phyloP scores from a whole-genome alignment of 1,284 basidiomycete species.

The Tetrapyrgos nigripes region DNA sequence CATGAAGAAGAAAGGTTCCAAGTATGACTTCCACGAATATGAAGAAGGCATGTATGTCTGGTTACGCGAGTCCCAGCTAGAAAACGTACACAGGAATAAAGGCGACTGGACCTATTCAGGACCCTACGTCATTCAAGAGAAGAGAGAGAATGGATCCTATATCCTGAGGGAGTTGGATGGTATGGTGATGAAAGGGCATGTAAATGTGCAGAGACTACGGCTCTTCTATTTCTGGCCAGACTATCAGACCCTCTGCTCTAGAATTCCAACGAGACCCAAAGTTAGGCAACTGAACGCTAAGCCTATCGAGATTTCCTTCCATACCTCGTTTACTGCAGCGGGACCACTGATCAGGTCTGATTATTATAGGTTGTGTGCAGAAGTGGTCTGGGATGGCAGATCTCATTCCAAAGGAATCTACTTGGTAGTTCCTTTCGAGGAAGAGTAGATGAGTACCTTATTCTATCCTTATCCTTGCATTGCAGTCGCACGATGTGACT shows the following conservation, averaged over 20 bases:
- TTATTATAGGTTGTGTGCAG: too few species aligned
- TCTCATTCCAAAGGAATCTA: too few species aligned
- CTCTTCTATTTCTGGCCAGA: slow-evolving; percentile 12
- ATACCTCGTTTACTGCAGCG: too few species aligned
- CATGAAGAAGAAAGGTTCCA: neutral
- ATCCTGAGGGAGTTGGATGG: slow-evolving; percentile 8
- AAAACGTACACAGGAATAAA: neutral
- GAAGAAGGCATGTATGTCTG: slow-evolving; percentile 3
- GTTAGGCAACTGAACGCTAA: too few species aligned
- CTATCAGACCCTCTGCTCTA: slow-evolving; percentile 4
- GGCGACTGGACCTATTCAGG: slow-evolving; percentile 3
- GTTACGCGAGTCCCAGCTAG: neutral
- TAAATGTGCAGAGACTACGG: slow-evolving; percentile 1
- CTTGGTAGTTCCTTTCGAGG: too few species aligned
- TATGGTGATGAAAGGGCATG: slow-evolving; percentile 1
- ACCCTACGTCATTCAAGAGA: slow-evolving; percentile 13
- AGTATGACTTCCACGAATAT: neutral
- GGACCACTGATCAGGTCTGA: too few species aligned
- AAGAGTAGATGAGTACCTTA: too few species aligned
- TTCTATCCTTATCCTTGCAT: too few species aligned
- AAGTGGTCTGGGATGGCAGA: too few species aligned
- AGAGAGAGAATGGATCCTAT: neutral
- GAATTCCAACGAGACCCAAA: neutral
- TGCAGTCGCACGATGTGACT: too few species aligned
- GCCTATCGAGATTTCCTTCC: too few species aligned